These are phyloP conservation scores for Candida hispaniensis DNA, from an alignment of 805 yeast species.

Conservation along the genomic window DNA sequence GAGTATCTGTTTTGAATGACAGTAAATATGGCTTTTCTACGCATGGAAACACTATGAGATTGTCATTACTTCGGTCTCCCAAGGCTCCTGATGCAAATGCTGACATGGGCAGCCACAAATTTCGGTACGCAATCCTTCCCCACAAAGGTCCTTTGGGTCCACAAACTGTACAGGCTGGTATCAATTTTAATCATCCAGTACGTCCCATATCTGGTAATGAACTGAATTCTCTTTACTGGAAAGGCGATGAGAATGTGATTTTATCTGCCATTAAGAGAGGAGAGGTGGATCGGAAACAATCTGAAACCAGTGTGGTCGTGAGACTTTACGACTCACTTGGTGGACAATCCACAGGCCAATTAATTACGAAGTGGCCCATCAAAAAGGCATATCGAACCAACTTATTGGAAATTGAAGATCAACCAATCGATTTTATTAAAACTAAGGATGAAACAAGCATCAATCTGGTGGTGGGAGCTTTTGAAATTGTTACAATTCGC, in stretches of 20 bases:
- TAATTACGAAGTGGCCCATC: slow-evolving; percentile 5
- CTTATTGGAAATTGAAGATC: too few relatives aligned
- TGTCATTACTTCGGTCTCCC: slow-evolving; percentile 79
- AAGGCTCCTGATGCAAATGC: slow-evolving; percentile 92
- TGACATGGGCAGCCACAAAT: slow-evolving; percentile 80
- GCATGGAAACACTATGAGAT: slow-evolving; percentile 84
- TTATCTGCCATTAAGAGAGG: slow-evolving; percentile 67
- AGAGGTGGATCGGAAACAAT: slow-evolving; percentile 34
- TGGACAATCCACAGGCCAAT: slow-evolving; percentile 48
- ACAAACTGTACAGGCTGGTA: slow-evolving; percentile 61
- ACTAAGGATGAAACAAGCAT: too few relatives aligned
- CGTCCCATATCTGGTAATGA: slow-evolving; percentile 17
- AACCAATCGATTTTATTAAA: too few relatives aligned
- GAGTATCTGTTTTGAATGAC: slow-evolving; percentile 76
- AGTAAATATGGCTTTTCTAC: slow-evolving; percentile 86
- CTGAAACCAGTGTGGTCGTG: slow-evolving; percentile 45
- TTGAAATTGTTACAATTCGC: too few relatives aligned
- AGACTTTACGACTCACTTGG: slow-evolving; percentile 86
- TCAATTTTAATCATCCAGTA: slow-evolving; percentile 61
- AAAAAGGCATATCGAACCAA: too few relatives aligned
- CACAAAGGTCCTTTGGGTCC: slow-evolving; percentile 58
- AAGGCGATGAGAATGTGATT: slow-evolving; percentile 50
- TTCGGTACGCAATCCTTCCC: slow-evolving; percentile 77
- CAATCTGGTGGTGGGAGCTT: too few relatives aligned
- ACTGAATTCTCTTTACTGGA: slow-evolving; percentile 29